phyloP scores from a whole-genome alignment of 2,329 filamentous ascomycete genomes.

The Pseudogymnoascus sp. region DNA sequence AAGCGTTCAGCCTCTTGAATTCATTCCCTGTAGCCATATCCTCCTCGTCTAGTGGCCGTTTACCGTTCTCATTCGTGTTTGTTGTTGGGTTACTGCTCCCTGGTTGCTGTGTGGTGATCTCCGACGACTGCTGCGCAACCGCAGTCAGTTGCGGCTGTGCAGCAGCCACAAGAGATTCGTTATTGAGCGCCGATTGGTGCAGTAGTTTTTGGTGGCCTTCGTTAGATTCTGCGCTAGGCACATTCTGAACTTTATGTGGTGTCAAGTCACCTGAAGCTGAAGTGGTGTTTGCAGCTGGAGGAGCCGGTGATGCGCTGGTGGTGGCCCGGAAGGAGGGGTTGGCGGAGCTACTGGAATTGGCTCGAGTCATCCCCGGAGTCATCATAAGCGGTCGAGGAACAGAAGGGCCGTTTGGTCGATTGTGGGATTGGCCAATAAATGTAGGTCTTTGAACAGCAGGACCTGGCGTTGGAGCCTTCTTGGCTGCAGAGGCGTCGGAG shows the following conservation, averaged over 20 bases:
- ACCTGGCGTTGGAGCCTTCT: slow-evolving; percentile 14
- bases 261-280: not conserved
- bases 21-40: slow-evolving; percentile 8
- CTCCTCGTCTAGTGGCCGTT: slow-evolving; percentile 21
- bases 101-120: not conserved
- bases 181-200: not conserved
- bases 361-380: slow-evolving; percentile 18
- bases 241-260: not conserved
- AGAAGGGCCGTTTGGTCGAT: slow-evolving; percentile 16
- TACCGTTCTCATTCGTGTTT: slow-evolving; percentile 13
- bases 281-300: slow-evolving; percentile 17
- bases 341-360: slow-evolving; percentile 19
- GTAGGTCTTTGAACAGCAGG: slow-evolving; percentile 23
- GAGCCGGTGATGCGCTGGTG: slow-evolving; percentile 15
- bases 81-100: not conserved
- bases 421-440: slow-evolving; percentile 21
- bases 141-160: not conserved
- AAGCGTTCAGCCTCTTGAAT: slow-evolving; percentile 18
- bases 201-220: not conserved
- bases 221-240: not conserved
- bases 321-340: slow-evolving; percentile 11
- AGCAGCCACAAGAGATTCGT: not conserved
- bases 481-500: slow-evolving; percentile 3
- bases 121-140: not conserved
- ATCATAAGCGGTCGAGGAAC: slow-evolving; percentile 26